phyloP scores from a whole-genome alignment of 2,329 filamentous ascomycete species.

The Monosporascus sp. region DNA sequence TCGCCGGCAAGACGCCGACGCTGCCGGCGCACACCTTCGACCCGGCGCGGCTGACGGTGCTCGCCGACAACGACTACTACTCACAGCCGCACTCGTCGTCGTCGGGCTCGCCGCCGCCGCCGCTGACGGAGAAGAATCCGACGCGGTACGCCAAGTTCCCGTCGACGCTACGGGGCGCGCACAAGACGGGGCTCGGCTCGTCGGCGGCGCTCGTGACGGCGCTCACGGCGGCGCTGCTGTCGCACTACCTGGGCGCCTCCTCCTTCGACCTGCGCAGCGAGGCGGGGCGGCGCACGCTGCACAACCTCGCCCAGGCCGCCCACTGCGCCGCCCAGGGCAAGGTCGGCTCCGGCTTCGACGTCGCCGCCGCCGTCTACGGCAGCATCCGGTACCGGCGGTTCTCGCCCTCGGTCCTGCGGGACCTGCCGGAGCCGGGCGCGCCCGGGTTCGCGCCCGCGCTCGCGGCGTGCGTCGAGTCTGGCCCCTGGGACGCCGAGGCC shows the following conservation, averaged over 20 bases:
- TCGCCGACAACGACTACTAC: conserved; percentile 97
- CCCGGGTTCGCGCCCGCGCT: conserved; percentile 64
- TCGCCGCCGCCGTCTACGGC: conserved; percentile 88
- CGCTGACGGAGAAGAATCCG: conserved; percentile 17
- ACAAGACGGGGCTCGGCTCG: conserved; percentile 95
- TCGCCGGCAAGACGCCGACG: conserved; percentile 41
- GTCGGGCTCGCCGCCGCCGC: neutral
- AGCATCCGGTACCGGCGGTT: conserved; percentile 92
- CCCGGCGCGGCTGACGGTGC: conserved; percentile 73
- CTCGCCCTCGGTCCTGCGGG: conserved; percentile 68
- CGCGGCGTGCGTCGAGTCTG: conserved; percentile 53
- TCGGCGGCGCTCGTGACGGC: conserved; percentile 91
- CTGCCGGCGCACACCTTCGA: conserved; percentile 48
- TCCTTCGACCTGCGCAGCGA: conserved; percentile 54
- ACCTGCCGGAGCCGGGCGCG: conserved; percentile 61
- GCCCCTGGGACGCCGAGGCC: conserved; percentile 77
- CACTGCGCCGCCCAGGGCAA: conserved; percentile 97
- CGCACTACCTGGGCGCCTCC: conserved; percentile 62
- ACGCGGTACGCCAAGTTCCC: conserved; percentile 72
- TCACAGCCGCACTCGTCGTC: conserved; percentile 54
- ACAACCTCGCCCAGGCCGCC: conserved; percentile 89
- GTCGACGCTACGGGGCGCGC: conserved; percentile 68
- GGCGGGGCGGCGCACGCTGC: conserved; percentile 57
- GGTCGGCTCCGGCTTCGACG: conserved; percentile 91
- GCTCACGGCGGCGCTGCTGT: conserved; percentile 70